phyloP scores from a whole-genome alignment of 768 basidiomycete genomes.

The Lactifluus hygrophoroides region DNA sequence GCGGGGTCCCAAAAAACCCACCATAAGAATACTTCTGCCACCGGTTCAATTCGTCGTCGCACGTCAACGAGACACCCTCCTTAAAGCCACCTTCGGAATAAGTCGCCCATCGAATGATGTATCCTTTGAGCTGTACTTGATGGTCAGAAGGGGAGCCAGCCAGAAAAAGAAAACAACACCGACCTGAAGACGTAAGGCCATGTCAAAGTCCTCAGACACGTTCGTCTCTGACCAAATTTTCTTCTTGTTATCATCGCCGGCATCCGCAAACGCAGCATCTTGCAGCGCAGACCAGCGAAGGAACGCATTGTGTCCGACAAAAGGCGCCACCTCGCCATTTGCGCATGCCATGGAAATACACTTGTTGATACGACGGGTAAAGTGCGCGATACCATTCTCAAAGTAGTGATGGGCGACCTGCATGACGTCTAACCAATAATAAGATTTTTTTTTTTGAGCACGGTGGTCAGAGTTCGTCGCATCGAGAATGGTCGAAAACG shows the following conservation, averaged over 20 bases:
- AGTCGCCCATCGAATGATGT: slow-evolving; percentile 78
- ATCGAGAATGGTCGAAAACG: no score
- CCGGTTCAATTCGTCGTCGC: slow-evolving; percentile 83
- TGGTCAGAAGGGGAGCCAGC: not conserved
- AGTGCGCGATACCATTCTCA: slow-evolving; percentile 83
- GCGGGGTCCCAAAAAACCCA: slow-evolving; percentile 26
- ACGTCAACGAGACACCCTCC: slow-evolving; percentile 85
- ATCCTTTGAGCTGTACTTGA: slow-evolving; percentile 38
- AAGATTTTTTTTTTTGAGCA: no score
- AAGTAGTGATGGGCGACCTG: slow-evolving; percentile 86
- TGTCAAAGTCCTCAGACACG: slow-evolving; percentile 79
- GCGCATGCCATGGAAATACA: slow-evolving; percentile 73
- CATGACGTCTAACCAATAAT: slow-evolving; percentile 82
- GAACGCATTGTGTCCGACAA: slow-evolving; percentile 86
- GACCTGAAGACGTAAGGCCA: slow-evolving; percentile 56
- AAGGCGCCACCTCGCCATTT: slow-evolving; percentile 76
- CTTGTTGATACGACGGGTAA: slow-evolving; percentile 81
- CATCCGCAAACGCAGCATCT: slow-evolving; percentile 70
- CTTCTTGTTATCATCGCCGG: slow-evolving; percentile 54
- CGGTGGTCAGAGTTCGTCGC: no score
- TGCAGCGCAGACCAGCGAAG: slow-evolving; percentile 85
- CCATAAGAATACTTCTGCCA: slow-evolving; percentile 90
- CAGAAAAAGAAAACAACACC: not conserved
- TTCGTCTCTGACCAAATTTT: slow-evolving; percentile 73
- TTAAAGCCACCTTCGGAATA: slow-evolving; percentile 82